Evolutionary conservation across 345 rosid genomes (phyloP).

Genomic region (Dovyalis caffra): DNA sequence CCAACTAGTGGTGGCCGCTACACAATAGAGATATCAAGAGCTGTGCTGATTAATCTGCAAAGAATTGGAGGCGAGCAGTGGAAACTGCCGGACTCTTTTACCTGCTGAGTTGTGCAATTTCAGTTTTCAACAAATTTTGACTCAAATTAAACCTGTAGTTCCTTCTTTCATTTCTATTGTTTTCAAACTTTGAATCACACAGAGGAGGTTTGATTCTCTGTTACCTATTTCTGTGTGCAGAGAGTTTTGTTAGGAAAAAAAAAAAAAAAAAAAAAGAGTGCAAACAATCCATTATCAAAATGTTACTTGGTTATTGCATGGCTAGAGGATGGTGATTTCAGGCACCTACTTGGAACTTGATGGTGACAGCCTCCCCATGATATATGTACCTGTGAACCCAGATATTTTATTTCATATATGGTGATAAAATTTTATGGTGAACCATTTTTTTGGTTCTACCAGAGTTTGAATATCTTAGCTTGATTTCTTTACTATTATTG

Average conservation of each 20-base stretch:
- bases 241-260: conserved; percentile 6
- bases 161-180: background rate
- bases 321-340: conserved; percentile 4
- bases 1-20: conserved; percentile 31
- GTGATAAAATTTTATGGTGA: no score
- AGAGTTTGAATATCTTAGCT: background rate
- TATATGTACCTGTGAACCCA: conserved; percentile 18
- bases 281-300: conserved; percentile 15
- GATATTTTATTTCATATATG: conserved; percentile 10
- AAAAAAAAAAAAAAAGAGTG: conserved; percentile 13
- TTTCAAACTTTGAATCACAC: background rate
- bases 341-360: conserved; percentile 6
- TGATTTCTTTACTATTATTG: background rate
- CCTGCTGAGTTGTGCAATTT: conserved; percentile 10
- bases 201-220: background rate
- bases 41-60: conserved; percentile 1
- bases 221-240: background rate
- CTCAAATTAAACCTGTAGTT: conserved; percentile 18
- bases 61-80: conserved; percentile 4
- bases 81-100: background rate
- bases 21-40: conserved; percentile 12
- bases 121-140: conserved; percentile 44
- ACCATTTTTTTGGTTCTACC: background rate
- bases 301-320: background rate
- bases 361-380: conserved; percentile 5